These are phyloP conservation scores for Boletus rex-veris DNA, from an alignment of 768 basidiomycete species.

Conservation along the genomic window DNA sequence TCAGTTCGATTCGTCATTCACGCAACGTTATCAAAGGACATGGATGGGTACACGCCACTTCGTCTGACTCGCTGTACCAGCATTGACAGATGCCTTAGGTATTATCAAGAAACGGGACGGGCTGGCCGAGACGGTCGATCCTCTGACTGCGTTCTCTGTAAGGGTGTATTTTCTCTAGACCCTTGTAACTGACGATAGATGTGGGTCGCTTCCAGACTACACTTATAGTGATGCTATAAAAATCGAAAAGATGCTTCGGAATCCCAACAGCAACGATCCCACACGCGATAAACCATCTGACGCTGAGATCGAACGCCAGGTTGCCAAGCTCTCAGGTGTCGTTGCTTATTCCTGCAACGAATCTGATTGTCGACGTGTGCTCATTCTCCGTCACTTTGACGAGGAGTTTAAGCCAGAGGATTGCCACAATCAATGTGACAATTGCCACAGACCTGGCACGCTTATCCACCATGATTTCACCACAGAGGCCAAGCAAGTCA, in stretches of 20 bases:
- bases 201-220: constrained; percentile 50
- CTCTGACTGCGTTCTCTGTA: constrained; percentile 87
- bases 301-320: constrained; percentile 66
- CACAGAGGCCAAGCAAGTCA: constrained; percentile 47
- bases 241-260: constrained; percentile 59
- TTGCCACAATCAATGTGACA: constrained; percentile 79
- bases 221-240: constrained; percentile 52
- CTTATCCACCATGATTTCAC: constrained; percentile 59
- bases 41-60: constrained; percentile 65
- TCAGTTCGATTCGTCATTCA: constrained; percentile 93
- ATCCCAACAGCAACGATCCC: constrained; percentile 39
- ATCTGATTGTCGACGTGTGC: constrained; percentile 81
- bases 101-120: constrained; percentile 95
- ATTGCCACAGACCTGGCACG: constrained; percentile 58
- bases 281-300: constrained; percentile 29
- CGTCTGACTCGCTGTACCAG: neutral
- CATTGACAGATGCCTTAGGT: constrained; percentile 39
- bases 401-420: constrained; percentile 67
- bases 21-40: constrained; percentile 70
- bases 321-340: constrained; percentile 62
- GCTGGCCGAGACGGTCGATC: constrained; percentile 88
- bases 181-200: neutral
- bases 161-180: constrained; percentile 24
- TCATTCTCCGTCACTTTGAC: constrained; percentile 86
- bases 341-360: constrained; percentile 78